Conservation (phyloP, 306 rosid species). For the Vigna hirtella region DNA sequence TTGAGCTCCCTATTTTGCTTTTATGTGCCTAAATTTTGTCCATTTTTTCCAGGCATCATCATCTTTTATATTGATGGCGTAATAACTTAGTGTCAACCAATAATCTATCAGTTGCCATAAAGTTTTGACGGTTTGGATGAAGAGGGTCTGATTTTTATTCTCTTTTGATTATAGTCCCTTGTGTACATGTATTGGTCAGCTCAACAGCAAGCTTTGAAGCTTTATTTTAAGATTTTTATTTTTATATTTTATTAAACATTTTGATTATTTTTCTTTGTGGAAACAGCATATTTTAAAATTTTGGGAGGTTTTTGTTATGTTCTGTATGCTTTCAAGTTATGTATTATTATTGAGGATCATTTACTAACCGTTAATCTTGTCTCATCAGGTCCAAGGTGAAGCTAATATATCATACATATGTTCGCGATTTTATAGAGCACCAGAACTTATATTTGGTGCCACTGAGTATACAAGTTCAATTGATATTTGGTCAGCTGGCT, state of each 20-base stretch:
- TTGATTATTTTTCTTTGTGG: neutral
- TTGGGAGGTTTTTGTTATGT: neutral
- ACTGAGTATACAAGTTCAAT: slow-evolving; percentile 95
- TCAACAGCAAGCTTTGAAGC: neutral
- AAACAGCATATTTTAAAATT: neutral
- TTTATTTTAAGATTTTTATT: neutral
- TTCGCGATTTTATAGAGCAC: slow-evolving; percentile 96
- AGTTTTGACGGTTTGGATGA: neutral
- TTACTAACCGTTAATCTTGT: slow-evolving; percentile 34
- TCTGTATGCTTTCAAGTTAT: slow-evolving; percentile 25
- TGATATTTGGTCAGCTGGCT: slow-evolving; percentile 99
- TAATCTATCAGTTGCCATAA: slow-evolving; percentile 10
- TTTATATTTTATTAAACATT: neutral
- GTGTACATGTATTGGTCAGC: slow-evolving; percentile 13
- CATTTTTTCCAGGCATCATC: neutral
- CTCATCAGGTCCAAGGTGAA: slow-evolving; percentile 84
- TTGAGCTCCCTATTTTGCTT: slow-evolving; percentile 35
- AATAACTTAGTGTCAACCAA: slow-evolving; percentile 4
- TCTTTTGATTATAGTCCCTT: neutral
- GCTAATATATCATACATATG: slow-evolving; percentile 94
- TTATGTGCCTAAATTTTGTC: neutral
- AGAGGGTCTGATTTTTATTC: neutral
- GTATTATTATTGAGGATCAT: slow-evolving; percentile 25
- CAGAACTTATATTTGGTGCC: slow-evolving; percentile 97
- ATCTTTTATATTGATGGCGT: neutral